Evolutionary conservation across 108 stramenopile species (phyloP).

Genomic region (Craspedostauros australis): DNA sequence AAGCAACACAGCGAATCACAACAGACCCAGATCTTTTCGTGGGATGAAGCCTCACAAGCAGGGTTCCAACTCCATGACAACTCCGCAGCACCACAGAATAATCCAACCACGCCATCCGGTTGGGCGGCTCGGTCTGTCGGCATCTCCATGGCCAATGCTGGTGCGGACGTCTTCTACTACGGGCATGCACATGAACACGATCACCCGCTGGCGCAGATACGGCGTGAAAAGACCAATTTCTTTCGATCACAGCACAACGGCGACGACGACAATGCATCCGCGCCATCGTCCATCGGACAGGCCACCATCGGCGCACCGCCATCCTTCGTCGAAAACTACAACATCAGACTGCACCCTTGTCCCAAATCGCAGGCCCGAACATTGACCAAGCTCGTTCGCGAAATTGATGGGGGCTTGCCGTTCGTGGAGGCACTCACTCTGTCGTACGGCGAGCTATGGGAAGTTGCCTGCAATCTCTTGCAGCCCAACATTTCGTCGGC

Average conservation of each 20-base stretch:
- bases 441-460: constrained; percentile 51
- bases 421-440: constrained; percentile 82
- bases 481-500: constrained; percentile 37
- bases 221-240: constrained; percentile 63
- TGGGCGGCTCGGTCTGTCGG: constrained; percentile 54
- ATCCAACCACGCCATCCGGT: constrained; percentile 12
- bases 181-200: constrained; percentile 59
- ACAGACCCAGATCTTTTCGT: constrained; percentile 1
- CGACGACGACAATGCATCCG: not conserved
- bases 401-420: constrained; percentile 58
- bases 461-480: constrained; percentile 80
- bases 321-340: constrained; percentile 79
- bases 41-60: not conserved
- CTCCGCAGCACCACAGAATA: not conserved
- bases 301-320: constrained; percentile 60
- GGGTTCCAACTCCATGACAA: constrained; percentile 1
- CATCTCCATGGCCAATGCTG: constrained; percentile 18
- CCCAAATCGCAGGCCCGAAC: constrained; percentile 41
- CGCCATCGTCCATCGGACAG: constrained; percentile 3
- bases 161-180: constrained; percentile 54
- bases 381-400: constrained; percentile 52
- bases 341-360: constrained; percentile 42
- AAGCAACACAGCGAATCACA: constrained; percentile 19
- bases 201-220: constrained; percentile 54
- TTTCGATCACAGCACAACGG: constrained; percentile 30